Evolutionary conservation across 495 filamentous ascomycete genomes (phyloP).

Genomic region (Penicillium pulvis): DNA sequence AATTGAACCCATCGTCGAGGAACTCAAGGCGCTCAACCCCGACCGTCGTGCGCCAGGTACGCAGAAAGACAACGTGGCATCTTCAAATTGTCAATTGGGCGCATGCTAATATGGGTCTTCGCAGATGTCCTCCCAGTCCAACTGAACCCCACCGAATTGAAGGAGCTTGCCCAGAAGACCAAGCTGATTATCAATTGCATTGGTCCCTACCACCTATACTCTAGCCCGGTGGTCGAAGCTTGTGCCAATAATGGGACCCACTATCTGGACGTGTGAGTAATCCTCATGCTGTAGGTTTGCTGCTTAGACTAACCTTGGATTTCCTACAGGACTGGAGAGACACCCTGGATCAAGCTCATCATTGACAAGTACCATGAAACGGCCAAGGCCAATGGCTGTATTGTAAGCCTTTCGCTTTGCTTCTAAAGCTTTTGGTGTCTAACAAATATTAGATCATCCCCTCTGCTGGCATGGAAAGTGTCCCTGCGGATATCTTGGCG

Average conservation of each 20-base stretch:
- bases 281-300: background rate
- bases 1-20: slow-evolving; percentile 65
- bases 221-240: slow-evolving; percentile 80
- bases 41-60: slow-evolving; percentile 71
- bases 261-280: slow-evolving; percentile 73
- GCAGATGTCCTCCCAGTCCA: slow-evolving; percentile 55
- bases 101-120: slow-evolving; percentile 9
- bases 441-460: slow-evolving; percentile 69
- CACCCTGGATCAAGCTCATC: slow-evolving; percentile 77
- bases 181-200: slow-evolving; percentile 79
- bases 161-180: slow-evolving; percentile 70
- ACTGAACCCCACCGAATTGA: slow-evolving; percentile 65
- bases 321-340: slow-evolving; percentile 70
- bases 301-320: slow-evolving; percentile 11
- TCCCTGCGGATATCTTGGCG: slow-evolving; percentile 77
- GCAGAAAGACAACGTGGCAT: background rate
- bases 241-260: slow-evolving; percentile 87
- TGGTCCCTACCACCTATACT: slow-evolving; percentile 80
- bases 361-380: slow-evolving; percentile 76
- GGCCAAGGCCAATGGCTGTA: slow-evolving; percentile 74
- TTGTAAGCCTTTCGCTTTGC: slow-evolving; percentile 46
- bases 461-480: slow-evolving; percentile 82
- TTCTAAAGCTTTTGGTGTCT: slow-evolving; percentile 16
- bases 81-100: background rate
- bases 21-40: slow-evolving; percentile 65